Evolutionary conservation across 139 green algal species (phyloP), one percentile per base, ranked within the genome.

Genomic region (Ostreobium quekettii): DNA sequence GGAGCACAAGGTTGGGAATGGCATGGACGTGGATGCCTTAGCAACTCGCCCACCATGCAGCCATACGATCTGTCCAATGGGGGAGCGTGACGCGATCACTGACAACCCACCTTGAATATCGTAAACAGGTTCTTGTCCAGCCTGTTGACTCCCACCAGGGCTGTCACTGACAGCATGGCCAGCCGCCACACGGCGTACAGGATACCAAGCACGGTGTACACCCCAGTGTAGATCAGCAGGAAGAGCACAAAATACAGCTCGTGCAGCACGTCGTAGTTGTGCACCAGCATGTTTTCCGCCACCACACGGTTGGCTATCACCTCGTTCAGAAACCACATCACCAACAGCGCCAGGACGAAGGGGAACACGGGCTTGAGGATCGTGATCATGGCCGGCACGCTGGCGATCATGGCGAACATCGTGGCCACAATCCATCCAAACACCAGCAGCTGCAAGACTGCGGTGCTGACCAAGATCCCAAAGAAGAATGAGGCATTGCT

Each of bases 401-500:
- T 66, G 8, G 47, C 59, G 19, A 66, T 47, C 24, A 66, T 8
- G 7, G 59, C 8, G 7, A 66, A 35, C 4, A 66, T 24, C 11
- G 24, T 11, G 15, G 59, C 29, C 7, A 66, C 30, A 7, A 66
- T 4, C 26, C 59, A 28, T 15, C 59, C 59, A 19, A 66, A 66
- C 29, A 66, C 30, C 6, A 66, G 5, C 30, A 66, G 26, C 26
- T 66, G 59, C 46, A 66, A 28, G 8, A 66, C 59, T 39, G 59
- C 59, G 8, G 59, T 66, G 30, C 59, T 66, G 7, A 66, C 59
- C 32, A 66, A 47, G 47, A 66, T 66, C 24, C 59, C 59, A 42
- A 66, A 66, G 32, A 66, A 66, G 30, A 66, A 66, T 19, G 47
- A 31, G 24, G 59, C 29, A 5, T 28, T n/a, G 5, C 59, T 30